Evolutionary conservation across 208 protist genomes (phyloP), one percentile per base, ranked within the genome.

Genomic region (Acanthamoeba quina): DNA sequence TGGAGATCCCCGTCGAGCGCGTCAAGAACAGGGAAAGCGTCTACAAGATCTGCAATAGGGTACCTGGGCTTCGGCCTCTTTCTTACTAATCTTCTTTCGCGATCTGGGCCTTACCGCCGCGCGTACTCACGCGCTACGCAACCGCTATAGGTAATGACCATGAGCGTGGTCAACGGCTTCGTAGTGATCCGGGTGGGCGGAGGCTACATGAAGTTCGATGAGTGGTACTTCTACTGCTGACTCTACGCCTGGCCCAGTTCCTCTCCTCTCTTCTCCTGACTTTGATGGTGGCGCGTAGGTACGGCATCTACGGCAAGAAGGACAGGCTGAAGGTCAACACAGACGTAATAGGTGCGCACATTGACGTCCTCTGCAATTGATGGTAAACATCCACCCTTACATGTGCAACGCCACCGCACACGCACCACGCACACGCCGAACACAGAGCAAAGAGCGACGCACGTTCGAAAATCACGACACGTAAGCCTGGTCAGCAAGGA

Each of bases 171-270:
- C 29, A 78, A 78, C 31, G 68, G 68, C 29, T 78, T 47, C 68
- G 29, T 78, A 1, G 37, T 78, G 34, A 78, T 78, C 37, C 68
- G 68, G 9, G 68, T 78, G 11, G 68, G 68, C 34, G 68, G 68
- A 78, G 68, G 68, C 68, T 78, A 78, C 68, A 78, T 78, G 68
- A 78, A 78, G 37, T 78, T 78, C 21, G 34, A 34, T 47, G 68
- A 78, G 37, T 78, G 68, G 68, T 78, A 49, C 19, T 26, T 24
- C 21, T 24, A 26, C n/a, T 47, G 10, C 0, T 10, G 31, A 21
- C 19, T 3, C 26, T 31, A 37, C 66, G 29, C 66, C 26, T 74
- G 29, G 29, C 26, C 31, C 26, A 24, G 26, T 24, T 17, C 54
- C 21, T 60, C 19, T 5, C 3, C 19, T 17, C 21, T 17, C 19